Evolutionary conservation across 495 filamentous ascomycete species (phyloP).

Genomic region (Xylaria telfairii): DNA sequence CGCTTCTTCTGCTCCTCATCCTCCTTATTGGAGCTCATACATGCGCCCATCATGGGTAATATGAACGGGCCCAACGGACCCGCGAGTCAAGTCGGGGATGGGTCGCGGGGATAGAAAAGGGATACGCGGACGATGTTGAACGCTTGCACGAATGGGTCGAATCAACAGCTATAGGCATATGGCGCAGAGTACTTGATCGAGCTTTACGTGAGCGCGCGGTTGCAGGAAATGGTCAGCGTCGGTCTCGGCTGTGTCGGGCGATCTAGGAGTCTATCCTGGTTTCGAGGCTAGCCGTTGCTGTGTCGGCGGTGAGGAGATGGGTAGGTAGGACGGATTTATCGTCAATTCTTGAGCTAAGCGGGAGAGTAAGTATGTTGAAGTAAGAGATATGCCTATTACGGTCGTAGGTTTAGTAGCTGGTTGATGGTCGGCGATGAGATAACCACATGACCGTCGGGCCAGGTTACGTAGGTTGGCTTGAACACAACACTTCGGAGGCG

Average conservation of each 20-base stretch:
- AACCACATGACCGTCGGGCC: neutral
- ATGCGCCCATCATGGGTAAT: constrained; percentile 77
- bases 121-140: constrained; percentile 1
- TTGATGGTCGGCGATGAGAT: neutral
- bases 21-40: constrained; percentile 81
- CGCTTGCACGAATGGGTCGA: neutral
- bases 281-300: neutral
- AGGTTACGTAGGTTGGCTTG: constrained; percentile 7
- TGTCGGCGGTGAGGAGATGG: constrained; percentile 17
- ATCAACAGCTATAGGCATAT: constrained; percentile 19
- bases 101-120: neutral
- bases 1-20: constrained; percentile 90
- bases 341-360: constrained; percentile 15
- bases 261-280: neutral
- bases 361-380: neutral
- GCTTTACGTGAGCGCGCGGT: constrained; percentile 1
- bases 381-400: neutral
- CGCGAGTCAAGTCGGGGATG: constrained; percentile 4
- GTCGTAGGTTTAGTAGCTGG: neutral
- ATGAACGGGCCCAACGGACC: constrained; percentile 14
- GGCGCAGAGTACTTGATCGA: neutral
- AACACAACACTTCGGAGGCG: neutral
- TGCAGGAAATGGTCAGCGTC: constrained; percentile 2
- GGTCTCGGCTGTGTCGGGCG: neutral
- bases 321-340: constrained; percentile 3